These are phyloP conservation scores for Aspergillus caelatus DNA, from an alignment of 2,329 filamentous ascomycete genomes.

Conservation along the genomic window DNA sequence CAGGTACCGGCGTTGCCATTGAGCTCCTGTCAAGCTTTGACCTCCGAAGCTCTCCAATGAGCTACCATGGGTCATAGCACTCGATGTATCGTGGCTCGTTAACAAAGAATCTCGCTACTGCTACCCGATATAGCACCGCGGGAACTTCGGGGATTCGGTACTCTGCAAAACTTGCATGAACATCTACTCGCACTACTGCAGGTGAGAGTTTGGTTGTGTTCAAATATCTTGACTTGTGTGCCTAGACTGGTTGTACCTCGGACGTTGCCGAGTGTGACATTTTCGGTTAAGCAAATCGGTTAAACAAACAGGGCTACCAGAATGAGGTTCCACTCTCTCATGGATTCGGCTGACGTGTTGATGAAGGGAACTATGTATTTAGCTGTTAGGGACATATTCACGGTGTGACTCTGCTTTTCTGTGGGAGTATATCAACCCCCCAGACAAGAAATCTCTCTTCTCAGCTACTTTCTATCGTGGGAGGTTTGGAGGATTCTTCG, in stretches of 20 bases:
- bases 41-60: background rate
- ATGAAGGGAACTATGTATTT: background rate
- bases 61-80: background rate
- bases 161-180: background rate
- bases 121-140: background rate
- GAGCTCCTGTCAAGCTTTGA: background rate
- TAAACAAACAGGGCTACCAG: background rate
- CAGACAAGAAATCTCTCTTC: background rate
- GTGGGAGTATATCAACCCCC: background rate
- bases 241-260: background rate
- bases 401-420: background rate
- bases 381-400: background rate
- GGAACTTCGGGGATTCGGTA: background rate
- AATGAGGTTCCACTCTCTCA: background rate
- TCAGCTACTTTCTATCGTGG: background rate
- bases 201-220: background rate
- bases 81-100: background rate
- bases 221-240: background rate
- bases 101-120: background rate
- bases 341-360: background rate
- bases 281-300: background rate
- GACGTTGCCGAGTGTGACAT: background rate
- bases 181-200: background rate
- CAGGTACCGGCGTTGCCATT: background rate
- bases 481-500: rapidly evolving